Evolutionary conservation across 768 basidiomycete species (phyloP), one percentile per base, ranked within the genome.

Genomic region (Tulasnella sp.): DNA sequence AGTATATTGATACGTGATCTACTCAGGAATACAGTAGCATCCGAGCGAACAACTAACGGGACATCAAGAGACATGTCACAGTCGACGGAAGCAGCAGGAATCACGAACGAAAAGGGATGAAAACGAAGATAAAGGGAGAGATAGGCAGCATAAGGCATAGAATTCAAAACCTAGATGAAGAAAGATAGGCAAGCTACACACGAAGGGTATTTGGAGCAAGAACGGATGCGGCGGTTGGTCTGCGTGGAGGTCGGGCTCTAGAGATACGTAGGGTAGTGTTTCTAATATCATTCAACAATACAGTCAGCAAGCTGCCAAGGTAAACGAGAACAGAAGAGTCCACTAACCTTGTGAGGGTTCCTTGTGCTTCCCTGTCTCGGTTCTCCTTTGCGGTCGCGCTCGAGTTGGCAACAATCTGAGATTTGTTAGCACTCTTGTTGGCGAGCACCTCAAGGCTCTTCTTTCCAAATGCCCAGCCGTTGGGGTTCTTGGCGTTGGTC

Each of bases 341-440:
- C 14, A 75, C 77, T 15, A 67, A 77, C 77, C 42, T 67, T 29
- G 52, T 22, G 22, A 73, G 64, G 34, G 64, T 36, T 19, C 77
- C 77, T 29, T 49, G 45, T 31, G 73, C 71, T 39, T 77, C 77
- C 29, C 4, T 67, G 29, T 77, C 72, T 39, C 67, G 34, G 31
- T 77, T 77, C 72, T 74, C 77, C 58, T 74, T 73, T 12, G 52
- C 71, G 25, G 31, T 31, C n/a, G 72, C 71, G 25, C 71, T 75
- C 14, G 77, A 37, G 25, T 64, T 36, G 34, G 3, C 12, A 74
- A 29, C 15, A 34, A 29, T 31, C 0, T 34, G 45, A 29, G 38
- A 38, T 38, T 39, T 67, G 15, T 31, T 67, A 54, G 77, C 49
- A 6, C 19, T 67, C 25, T 74, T 71, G 42, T 75, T 67, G 36